Evolutionary conservation across 441 rosid species (phyloP).

Genomic region (Jatropha multifida): DNA sequence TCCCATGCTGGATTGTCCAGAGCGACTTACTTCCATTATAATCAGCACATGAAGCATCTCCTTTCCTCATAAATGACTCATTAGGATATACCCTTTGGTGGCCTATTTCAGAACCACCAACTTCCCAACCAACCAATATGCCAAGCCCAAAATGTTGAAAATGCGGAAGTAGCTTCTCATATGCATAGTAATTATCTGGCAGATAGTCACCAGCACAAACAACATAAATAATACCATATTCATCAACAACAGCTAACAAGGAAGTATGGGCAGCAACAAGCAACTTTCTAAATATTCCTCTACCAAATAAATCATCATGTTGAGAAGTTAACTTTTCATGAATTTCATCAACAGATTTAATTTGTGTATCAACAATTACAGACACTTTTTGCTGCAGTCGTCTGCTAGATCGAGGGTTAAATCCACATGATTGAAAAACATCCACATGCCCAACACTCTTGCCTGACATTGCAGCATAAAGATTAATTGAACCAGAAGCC

Average conservation of each 20-base stretch:
- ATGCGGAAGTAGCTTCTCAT: slow-evolving; percentile 47
- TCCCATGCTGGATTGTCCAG: slow-evolving; percentile 33
- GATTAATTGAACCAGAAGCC: slow-evolving; percentile 60
- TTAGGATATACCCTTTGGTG: slow-evolving; percentile 40
- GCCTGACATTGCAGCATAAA: slow-evolving; percentile 69
- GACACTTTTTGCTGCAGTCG: slow-evolving; percentile 32
- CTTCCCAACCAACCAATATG: slow-evolving; percentile 68
- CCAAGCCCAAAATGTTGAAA: slow-evolving; percentile 63
- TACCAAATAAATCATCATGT: slow-evolving; percentile 28
- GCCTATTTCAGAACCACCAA: slow-evolving; percentile 69
- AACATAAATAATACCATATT: slow-evolving; percentile 65
- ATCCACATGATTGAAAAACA: slow-evolving; percentile 53
- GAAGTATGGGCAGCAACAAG: slow-evolving; percentile 70
- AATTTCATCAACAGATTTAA: slow-evolving; percentile 33
- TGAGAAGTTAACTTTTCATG: slow-evolving; percentile 32
- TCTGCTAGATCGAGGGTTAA: slow-evolving; percentile 36
- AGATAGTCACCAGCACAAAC: slow-evolving; percentile 50
- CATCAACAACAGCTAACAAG: slow-evolving; percentile 80
- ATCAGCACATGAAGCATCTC: slow-evolving; percentile 29
- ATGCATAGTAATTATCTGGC: slow-evolving; percentile 38
- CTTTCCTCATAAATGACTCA: slow-evolving; percentile 30
- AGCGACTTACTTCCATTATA: slow-evolving; percentile 29
- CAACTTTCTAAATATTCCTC: slow-evolving; percentile 73
- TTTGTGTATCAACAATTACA: slow-evolving; percentile 32
- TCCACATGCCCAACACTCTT: slow-evolving; percentile 59